phyloP scores from a whole-genome alignment of 2,329 filamentous ascomycete genomes.

The Neonectria hederae region DNA sequence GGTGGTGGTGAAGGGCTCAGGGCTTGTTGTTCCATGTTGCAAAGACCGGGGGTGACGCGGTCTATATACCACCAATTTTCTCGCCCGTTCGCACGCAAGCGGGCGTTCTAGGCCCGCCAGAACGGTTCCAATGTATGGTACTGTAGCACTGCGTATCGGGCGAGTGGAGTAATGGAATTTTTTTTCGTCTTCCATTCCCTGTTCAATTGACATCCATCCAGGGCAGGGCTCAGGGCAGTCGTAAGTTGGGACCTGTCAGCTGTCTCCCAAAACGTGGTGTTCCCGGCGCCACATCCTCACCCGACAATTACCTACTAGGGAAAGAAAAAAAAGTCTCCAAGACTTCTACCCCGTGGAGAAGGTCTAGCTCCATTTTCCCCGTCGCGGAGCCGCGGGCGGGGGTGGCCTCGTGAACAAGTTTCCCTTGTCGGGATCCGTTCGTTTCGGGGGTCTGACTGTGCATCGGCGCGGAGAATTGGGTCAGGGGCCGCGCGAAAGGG shows the following conservation, averaged over 20 bases:
- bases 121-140: slow-evolving; percentile 1
- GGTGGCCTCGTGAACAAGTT: slow-evolving; percentile 15
- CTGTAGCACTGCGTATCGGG: no score
- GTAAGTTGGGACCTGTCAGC: slow-evolving; percentile 14
- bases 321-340: neutral
- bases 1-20: slow-evolving; percentile 1
- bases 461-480: slow-evolving; percentile 23
- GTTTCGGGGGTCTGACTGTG: neutral
- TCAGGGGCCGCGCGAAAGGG: neutral
- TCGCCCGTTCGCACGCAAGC: neutral
- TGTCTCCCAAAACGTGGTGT: neutral
- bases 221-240: neutral
- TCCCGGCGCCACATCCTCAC: neutral
- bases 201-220: neutral
- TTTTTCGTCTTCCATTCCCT: neutral
- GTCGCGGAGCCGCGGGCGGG: slow-evolving; percentile 22
- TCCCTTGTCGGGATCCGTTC: slow-evolving; percentile 6
- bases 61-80: slow-evolving; percentile 20
- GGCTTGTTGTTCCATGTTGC: neutral
- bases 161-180: slow-evolving; percentile 5
- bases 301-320: slow-evolving; percentile 3
- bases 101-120: slow-evolving; percentile 20
- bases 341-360: slow-evolving; percentile 21
- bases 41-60: slow-evolving; percentile 11
- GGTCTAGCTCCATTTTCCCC: slow-evolving; percentile 23